These are phyloP conservation scores for Talaromyces adpressus DNA, from an alignment of 495 filamentous ascomycete genomes.

Conservation along the genomic window DNA sequence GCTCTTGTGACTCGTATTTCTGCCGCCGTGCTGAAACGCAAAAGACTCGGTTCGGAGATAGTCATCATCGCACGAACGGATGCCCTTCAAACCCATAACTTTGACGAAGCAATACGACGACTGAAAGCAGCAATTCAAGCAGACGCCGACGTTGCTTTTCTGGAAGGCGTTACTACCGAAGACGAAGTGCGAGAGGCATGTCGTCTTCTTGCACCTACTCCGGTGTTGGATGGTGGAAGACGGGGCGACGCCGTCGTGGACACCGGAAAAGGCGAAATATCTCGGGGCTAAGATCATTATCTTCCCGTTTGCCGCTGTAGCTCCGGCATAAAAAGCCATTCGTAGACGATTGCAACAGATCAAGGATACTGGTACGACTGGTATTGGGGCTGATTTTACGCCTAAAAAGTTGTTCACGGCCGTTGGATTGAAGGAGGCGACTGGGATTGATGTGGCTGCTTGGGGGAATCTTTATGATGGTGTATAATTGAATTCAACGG, in stretches of 20 bases:
- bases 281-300: slow-evolving; percentile 16
- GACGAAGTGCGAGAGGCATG: background rate
- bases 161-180: slow-evolving; percentile 24
- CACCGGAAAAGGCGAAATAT: background rate
- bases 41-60: slow-evolving; percentile 34
- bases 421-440: no score
- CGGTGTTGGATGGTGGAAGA: slow-evolving; percentile 8
- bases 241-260: background rate
- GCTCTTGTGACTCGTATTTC: slow-evolving; percentile 42
- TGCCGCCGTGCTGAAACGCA: slow-evolving; percentile 27
- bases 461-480: no score
- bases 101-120: slow-evolving; percentile 39
- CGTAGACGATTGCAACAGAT: no score
- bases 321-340: no score
- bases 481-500: background rate
- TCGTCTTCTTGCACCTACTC: slow-evolving; percentile 1
- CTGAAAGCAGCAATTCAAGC: slow-evolving; percentile 34
- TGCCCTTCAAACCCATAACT: slow-evolving; percentile 42
- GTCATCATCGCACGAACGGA: slow-evolving; percentile 54
- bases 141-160: slow-evolving; percentile 47
- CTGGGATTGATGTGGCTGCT: no score
- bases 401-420: no score
- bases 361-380: no score
- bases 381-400: no score
- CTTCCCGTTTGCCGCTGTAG: slow-evolving; percentile 13